phyloP scores from a whole-genome alignment of 192 early-diverging fungal species.

The Entomortierella chlamydospora region DNA sequence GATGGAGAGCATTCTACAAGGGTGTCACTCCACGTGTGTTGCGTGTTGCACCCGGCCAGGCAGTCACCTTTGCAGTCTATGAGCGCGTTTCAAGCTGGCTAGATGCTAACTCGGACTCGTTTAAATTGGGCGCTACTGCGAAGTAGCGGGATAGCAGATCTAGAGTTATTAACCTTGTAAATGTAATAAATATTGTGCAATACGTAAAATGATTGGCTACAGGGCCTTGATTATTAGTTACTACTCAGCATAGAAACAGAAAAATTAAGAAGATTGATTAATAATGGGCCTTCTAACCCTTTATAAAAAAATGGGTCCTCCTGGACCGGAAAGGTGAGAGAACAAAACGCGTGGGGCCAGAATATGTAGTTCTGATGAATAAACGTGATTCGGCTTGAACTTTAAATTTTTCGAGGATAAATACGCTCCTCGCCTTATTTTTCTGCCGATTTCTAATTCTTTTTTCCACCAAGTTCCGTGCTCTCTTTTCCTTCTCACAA shows the following conservation, averaged over 20 bases:
- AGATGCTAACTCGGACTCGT: slow-evolving; percentile 53
- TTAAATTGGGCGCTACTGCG: slow-evolving; percentile 34
- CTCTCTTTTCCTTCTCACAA: background rate
- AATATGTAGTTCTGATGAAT: too few species aligned
- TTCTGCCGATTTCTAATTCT: too few species aligned
- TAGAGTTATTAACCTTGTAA: background rate
- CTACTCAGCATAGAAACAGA: too few species aligned
- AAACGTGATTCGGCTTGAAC: too few species aligned
- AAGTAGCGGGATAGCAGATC: slow-evolving; percentile 8
- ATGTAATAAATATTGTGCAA: background rate
- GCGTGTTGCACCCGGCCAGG: slow-evolving; percentile 96
- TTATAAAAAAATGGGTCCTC: too few species aligned
- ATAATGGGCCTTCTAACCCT: too few species aligned
- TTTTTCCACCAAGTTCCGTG: too few species aligned
- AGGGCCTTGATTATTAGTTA: too few species aligned
- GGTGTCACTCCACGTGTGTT: slow-evolving; percentile 93
- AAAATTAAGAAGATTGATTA: too few species aligned
- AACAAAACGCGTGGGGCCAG: too few species aligned
- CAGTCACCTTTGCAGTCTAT: slow-evolving; percentile 96
- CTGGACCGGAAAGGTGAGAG: too few species aligned
- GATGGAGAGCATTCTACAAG: slow-evolving; percentile 95
- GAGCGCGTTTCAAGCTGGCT: slow-evolving; percentile 87
- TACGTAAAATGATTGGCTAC: background rate
- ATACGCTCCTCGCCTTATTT: background rate
- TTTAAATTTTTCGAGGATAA: too few species aligned